Conservation (phyloP, 805 yeast species). For the Hanseniaspora meyeri region DNA sequence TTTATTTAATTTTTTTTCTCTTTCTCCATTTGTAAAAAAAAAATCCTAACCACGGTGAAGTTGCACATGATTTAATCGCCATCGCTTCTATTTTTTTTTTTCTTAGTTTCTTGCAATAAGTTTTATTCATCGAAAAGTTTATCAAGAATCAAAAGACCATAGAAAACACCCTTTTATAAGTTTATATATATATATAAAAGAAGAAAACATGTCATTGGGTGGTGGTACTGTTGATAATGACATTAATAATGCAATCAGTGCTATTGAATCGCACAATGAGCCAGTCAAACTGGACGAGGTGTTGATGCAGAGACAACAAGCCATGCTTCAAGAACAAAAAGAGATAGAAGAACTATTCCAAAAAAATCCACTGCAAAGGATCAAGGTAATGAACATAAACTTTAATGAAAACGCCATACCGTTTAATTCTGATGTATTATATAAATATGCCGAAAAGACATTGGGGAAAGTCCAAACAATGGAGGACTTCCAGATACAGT, state of each 20-base stretch:
- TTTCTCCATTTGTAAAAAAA: too few relatives aligned
- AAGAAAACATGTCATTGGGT: conserved; percentile 5
- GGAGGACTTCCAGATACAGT: conserved; percentile 20
- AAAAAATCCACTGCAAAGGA: conserved; percentile 20
- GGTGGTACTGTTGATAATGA: conserved; percentile 13
- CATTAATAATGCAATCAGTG: conserved; percentile 11
- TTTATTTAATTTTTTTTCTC: not conserved
- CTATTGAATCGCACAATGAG: conserved; percentile 12
- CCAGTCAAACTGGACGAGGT: conserved; percentile 4
- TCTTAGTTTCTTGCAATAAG: too few relatives aligned
- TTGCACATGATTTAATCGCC: too few relatives aligned
- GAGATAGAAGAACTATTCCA: conserved; percentile 14
- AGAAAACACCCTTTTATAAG: too few relatives aligned
- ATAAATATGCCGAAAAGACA: conserved; percentile 23
- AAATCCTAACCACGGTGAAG: too few relatives aligned
- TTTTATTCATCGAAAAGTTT: too few relatives aligned
- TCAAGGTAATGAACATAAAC: conserved; percentile 20
- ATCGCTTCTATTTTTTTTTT: too few relatives aligned
- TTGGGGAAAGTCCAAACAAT: conserved; percentile 21
- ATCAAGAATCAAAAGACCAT: too few relatives aligned
- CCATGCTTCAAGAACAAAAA: conserved; percentile 8
- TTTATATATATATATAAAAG: too few relatives aligned
- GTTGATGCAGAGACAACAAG: conserved; percentile 1
- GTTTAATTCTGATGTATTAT: conserved; percentile 18
- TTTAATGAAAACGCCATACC: conserved; percentile 15